These are phyloP conservation scores for Scedosporium dehoogii DNA, from an alignment of 2,329 filamentous ascomycete species.

Conservation along the genomic window DNA sequence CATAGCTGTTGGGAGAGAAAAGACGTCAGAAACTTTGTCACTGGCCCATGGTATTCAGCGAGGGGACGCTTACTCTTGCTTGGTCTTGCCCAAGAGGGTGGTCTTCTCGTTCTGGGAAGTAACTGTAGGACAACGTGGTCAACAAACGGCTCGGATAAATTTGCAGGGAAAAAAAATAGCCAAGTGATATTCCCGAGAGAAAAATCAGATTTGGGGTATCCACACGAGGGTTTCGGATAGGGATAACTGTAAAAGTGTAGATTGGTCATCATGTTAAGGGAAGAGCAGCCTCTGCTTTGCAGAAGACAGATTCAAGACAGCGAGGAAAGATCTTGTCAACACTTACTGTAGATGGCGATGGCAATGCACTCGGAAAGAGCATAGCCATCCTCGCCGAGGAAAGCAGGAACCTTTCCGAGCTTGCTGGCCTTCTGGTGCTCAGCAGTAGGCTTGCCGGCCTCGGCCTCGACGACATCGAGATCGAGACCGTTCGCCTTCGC, in stretches of 20 bases:
- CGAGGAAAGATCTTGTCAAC: constrained; percentile 8
- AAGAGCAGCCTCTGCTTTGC: constrained; percentile 4
- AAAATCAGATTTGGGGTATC: constrained; percentile 66
- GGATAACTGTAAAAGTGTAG: constrained; percentile 84
- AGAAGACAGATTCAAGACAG: constrained; percentile 18
- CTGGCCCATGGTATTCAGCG: neutral
- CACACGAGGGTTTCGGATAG: constrained; percentile 89
- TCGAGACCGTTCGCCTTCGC: constrained; percentile 97
- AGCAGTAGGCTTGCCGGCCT: constrained; percentile 52
- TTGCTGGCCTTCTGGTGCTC: constrained; percentile 82
- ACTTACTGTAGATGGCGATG: constrained; percentile 96
- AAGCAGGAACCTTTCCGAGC: constrained; percentile 86
- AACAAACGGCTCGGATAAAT: constrained; percentile 14
- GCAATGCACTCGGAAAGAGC: constrained; percentile 82
- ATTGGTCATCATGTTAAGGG: constrained; percentile 55
- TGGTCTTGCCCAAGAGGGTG: constrained; percentile 97
- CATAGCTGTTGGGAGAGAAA: constrained; percentile 47
- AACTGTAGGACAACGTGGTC: constrained; percentile 46
- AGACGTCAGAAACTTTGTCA: too few relatives aligned
- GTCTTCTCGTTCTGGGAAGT: constrained; percentile 99
- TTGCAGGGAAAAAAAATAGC: constrained; percentile 2
- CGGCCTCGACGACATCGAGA: constrained; percentile 69
- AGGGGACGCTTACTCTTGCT: constrained; percentile 71
- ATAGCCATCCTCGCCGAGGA: constrained; percentile 87
- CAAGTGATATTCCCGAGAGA: constrained; percentile 15